Evolutionary conservation across 768 basidiomycete species (phyloP).

Genomic region (Suillus decipiens): DNA sequence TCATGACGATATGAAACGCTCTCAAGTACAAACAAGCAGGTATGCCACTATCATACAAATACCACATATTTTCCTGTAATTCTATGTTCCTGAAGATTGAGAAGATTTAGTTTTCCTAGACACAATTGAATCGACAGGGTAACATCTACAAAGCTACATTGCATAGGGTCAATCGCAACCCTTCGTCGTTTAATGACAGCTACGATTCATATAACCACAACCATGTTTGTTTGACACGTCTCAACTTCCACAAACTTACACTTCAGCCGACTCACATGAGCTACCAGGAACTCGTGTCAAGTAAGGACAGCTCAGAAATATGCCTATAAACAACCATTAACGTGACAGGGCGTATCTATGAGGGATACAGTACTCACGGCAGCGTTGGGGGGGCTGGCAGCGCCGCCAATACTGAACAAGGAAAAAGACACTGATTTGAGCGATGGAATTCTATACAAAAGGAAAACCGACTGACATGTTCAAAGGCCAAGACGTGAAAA

Average conservation of each 20-base stretch:
- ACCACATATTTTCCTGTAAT: conserved; percentile 30
- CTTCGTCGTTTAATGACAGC: conserved; percentile 2
- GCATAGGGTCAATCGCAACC: conserved; percentile 3
- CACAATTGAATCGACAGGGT: not conserved
- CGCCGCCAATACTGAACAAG: conserved; percentile 53
- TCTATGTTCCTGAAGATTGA: conserved; percentile 15
- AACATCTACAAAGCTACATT: conserved; percentile 2
- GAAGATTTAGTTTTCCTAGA: not conserved
- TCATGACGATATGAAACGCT: conserved; percentile 20
- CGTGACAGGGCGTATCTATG: conserved; percentile 8
- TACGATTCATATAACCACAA: conserved; percentile 4
- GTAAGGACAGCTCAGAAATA: conserved; percentile 26
- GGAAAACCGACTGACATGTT: conserved; percentile 53
- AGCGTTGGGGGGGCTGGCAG: conserved; percentile 71
- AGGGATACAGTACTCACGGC: conserved; percentile 47
- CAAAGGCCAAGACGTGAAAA: conserved; percentile 76
- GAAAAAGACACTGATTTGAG: not conserved
- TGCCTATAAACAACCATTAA: conserved; percentile 18
- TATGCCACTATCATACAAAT: conserved; percentile 25
- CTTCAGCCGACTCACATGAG: conserved; percentile 5
- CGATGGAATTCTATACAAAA: conserved; percentile 11
- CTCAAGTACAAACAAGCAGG: conserved; percentile 10
- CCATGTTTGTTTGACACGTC: not conserved
- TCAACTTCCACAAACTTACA: conserved; percentile 7
- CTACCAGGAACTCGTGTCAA: conserved; percentile 5